Evolutionary conservation across 805 yeast genomes (phyloP).

Genomic region (Sporopachydermia quercuum): DNA sequence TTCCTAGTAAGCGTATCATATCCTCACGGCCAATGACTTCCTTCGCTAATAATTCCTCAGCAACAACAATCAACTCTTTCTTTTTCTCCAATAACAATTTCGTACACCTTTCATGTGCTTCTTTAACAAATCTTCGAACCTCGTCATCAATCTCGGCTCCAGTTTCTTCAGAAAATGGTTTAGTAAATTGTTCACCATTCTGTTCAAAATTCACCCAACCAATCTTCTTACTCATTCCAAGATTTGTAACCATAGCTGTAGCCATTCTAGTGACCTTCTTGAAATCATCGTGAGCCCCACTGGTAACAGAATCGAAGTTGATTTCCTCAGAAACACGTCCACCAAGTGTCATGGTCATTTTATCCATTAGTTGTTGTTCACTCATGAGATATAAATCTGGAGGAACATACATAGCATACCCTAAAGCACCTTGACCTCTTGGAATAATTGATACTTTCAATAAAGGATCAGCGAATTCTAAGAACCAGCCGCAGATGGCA

Average conservation of each 20-base stretch:
- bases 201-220: conserved; percentile 76
- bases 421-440: conserved; percentile 91
- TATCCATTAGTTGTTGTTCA: conserved; percentile 64
- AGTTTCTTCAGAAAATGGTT: conserved; percentile 84
- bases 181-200: conserved; percentile 51
- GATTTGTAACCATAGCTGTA: conserved; percentile 75
- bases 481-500: conserved; percentile 95
- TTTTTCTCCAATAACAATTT: conserved; percentile 52
- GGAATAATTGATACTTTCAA: conserved; percentile 94
- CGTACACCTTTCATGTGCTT: conserved; percentile 60
- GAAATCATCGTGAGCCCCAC: conserved; percentile 95
- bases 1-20: conserved; percentile 78
- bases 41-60: conserved; percentile 69
- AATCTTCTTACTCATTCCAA: conserved; percentile 81
- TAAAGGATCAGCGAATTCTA: conserved; percentile 83
- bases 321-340: conserved; percentile 95
- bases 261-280: conserved; percentile 93
- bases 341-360: conserved; percentile 95
- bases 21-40: conserved; percentile 92
- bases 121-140: conserved; percentile 61
- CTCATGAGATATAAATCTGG: conserved; percentile 75
- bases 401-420: conserved; percentile 95
- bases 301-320: conserved; percentile 80
- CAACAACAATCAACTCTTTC: conserved; percentile 71
- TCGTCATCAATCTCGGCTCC: conserved; percentile 71